A percentile compares a stretch with the other conserved stretches of the same genome.
Conservation (phyloP, 2,329 filamentous ascomycete genomes). For the Colletotrichum liriopes region DNA sequence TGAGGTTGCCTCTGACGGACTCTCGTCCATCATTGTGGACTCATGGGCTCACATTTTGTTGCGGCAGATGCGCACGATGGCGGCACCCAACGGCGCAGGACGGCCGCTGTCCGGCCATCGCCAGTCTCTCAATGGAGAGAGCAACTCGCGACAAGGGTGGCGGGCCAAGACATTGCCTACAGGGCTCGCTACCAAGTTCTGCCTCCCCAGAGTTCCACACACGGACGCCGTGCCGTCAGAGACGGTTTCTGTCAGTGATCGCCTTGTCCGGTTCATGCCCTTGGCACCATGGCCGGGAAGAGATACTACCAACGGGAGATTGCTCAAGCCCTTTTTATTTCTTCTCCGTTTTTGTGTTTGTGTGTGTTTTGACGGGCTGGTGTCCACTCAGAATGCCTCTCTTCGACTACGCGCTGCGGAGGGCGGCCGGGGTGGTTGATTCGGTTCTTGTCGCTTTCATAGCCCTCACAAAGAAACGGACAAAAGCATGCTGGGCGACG, state of each 20-base stretch:
- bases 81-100: background rate
- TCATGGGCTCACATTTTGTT: slow-evolving; percentile 4
- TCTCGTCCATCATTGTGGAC: slow-evolving; percentile 25
- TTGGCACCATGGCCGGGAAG: background rate
- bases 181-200: slow-evolving; percentile 30
- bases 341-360: background rate
- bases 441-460: background rate
- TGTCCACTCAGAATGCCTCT: background rate
- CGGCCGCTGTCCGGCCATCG: background rate
- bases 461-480: background rate
- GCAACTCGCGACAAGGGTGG: slow-evolving; percentile 23
- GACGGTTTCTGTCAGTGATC: slow-evolving; percentile 2
- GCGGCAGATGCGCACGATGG: slow-evolving; percentile 3
- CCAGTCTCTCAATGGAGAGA: slow-evolving; percentile 23
- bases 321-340: background rate
- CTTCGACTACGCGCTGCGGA: background rate
- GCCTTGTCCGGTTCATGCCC: no score
- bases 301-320: background rate
- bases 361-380: background rate
- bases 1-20: background rate
- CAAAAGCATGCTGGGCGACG: slow-evolving; percentile 7
- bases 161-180: slow-evolving; percentile 24
- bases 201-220: slow-evolving; percentile 6
- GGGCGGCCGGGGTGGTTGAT: background rate
- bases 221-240: background rate